Base-by-base conservation (phyloP, 2,329 filamentous ascomycete species). In the Ophiostoma piceae region DNA sequence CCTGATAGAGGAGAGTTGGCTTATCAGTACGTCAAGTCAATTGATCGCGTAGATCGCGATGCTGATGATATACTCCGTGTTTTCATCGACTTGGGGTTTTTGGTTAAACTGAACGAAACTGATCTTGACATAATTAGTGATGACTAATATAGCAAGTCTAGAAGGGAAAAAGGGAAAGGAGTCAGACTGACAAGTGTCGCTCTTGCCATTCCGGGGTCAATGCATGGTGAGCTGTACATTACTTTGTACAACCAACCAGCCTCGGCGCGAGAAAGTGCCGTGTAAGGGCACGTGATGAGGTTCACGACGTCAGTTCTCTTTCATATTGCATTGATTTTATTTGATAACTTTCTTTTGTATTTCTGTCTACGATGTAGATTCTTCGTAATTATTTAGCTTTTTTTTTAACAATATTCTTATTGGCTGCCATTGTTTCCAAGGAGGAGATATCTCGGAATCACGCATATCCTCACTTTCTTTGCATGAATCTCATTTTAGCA, bases 361-460 rank as follows among this genome's bases (percentile, higher is more conserved):
- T 0, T n/a, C 12, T 54, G 3, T 22, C 22, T 54, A 26, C n/a
- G n/a, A n/a, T n/a, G n/a, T n/a, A n/a, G n/a, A n/a, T 54, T 12
- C 19, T 54, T 11, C 22, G 22, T 2, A 22, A 22, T 14, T 11
- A 9, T 22, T 8, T 22, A 1, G 8, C 22, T 22, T 22, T 54
- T 11, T 11, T 57, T 29, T 29, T 29, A 29, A 12, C 22, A 57
- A 57, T 22, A 12, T 26, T 26, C 12, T 5, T 26, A 57, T 26
- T 26, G 51, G 51, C 7, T 35, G 35, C 5, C 22, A 26, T n/a
- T 29, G 1, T 12, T 14, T 3, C 1, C 8, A 26, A 8, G 11
- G 12, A 57, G 62, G 62, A 39, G 62, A 65, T 65, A 65, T 65
- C 62, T 65, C 62, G 62, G 62, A 19, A 32, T 65, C 26, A 60